phyloP scores from a whole-genome alignment of 2,329 filamentous ascomycete genomes.

The Colletotrichum orchidophilum region DNA sequence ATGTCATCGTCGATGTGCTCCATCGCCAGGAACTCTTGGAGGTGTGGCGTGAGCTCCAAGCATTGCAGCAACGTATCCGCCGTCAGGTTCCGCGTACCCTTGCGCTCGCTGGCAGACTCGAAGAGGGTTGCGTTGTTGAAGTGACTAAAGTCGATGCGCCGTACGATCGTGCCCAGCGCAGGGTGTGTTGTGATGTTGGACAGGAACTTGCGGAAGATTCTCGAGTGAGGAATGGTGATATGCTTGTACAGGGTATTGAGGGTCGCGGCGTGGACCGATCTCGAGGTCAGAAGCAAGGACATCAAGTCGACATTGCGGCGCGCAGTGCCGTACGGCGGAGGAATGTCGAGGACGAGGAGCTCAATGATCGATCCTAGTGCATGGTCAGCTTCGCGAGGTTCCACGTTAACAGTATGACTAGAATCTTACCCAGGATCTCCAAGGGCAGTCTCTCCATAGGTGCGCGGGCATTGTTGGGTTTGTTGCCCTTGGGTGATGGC shows the following conservation, averaged over 20 bases:
- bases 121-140: conserved; percentile 85
- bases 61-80: conserved; percentile 77
- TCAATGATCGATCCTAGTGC: conserved; percentile 75
- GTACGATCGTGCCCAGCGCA: conserved; percentile 77
- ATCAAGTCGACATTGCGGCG: conserved; percentile 82
- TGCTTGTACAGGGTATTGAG: conserved; percentile 80
- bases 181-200: conserved; percentile 73
- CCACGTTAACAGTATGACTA: conserved; percentile 19
- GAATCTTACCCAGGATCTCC: conserved; percentile 74
- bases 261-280: conserved; percentile 76
- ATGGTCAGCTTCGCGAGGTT: conserved; percentile 27
- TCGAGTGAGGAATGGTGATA: conserved; percentile 84
- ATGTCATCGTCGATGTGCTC: conserved; percentile 85
- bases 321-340: conserved; percentile 76
- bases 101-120: conserved; percentile 77
- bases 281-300: conserved; percentile 80
- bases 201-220: conserved; percentile 85
- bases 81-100: conserved; percentile 79
- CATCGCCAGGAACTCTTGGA: conserved; percentile 82
- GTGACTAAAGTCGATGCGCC: conserved; percentile 84
- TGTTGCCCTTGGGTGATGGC: conserved; percentile 41
- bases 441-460: conserved; percentile 74
- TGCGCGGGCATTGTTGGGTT: conserved; percentile 57
- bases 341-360: conserved; percentile 77
- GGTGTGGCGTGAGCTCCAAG: conserved; percentile 74